phyloP scores from a whole-genome alignment of 1,284 basidiomycete species.

The Puccinia hordei region DNA sequence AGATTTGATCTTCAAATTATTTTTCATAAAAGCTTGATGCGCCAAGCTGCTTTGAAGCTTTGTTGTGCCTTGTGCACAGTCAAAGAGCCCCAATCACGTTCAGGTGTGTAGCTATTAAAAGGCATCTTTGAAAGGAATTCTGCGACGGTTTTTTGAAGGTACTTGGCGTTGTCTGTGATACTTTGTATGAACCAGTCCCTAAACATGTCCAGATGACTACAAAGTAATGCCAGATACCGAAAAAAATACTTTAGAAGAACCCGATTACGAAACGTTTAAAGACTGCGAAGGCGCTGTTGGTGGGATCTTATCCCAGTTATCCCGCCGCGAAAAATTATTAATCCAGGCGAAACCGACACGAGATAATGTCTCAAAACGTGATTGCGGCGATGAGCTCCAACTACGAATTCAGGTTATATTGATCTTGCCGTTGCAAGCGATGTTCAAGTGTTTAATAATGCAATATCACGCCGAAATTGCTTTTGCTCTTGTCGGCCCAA shows the following conservation, averaged over 20 bases:
- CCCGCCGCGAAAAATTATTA: conserved; percentile 51
- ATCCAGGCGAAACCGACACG: conserved; percentile 57
- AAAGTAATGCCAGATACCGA: background rate
- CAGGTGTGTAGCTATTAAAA: no score
- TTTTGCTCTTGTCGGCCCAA: no score
- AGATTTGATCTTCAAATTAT: conserved; percentile 14
- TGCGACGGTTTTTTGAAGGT: background rate
- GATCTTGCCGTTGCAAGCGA: conserved; percentile 60
- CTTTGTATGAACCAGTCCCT: background rate
- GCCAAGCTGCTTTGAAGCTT: conserved; percentile 2
- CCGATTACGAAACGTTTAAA: conserved; percentile 56
- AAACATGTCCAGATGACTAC: background rate
- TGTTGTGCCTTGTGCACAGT: background rate
- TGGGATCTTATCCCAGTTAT: conserved; percentile 57
- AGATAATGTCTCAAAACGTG: conserved; percentile 57
- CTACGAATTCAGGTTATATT: conserved; percentile 58
- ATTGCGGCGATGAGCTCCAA: conserved; percentile 59
- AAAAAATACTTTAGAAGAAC: background rate
- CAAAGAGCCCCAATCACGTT: background rate
- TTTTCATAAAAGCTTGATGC: background rate
- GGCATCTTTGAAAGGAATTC: no score
- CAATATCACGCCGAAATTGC: no score
- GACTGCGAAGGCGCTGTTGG: conserved; percentile 58
- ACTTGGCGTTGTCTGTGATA: background rate
- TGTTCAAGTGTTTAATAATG: conserved; percentile 55